phyloP scores from a whole-genome alignment of 2,329 filamentous ascomycete genomes.

The Zarea fungicola region DNA sequence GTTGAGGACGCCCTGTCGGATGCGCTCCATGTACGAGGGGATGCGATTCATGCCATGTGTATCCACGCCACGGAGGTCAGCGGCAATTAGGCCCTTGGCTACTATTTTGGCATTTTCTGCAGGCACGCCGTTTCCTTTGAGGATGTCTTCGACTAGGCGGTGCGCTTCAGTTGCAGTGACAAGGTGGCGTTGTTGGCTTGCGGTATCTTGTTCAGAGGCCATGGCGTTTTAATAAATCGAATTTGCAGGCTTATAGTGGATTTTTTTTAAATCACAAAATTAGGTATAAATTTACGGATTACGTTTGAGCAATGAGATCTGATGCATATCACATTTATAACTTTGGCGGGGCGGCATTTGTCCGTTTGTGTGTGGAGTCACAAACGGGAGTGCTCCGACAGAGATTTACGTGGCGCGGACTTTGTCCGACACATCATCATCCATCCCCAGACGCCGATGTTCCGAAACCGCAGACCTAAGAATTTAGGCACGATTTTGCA shows the following conservation, averaged over 20 bases:
- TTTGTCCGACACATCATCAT: neutral
- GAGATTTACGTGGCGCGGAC: neutral
- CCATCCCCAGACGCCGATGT: neutral
- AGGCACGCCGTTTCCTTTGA: conserved; percentile 57
- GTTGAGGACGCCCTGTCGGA: conserved; percentile 65
- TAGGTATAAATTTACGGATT: neutral
- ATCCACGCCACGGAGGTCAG: conserved; percentile 73
- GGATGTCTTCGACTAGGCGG: conserved; percentile 48
- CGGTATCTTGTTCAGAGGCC: conserved; percentile 12
- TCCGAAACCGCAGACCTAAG: neutral
- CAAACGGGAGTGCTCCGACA: neutral
- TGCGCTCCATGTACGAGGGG: conserved; percentile 69
- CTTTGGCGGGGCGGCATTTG: conserved; percentile 3
- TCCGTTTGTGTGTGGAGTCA: conserved; percentile 8
- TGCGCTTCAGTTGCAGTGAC: conserved; percentile 35
- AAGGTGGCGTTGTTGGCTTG: conserved; percentile 23
- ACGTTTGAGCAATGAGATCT: neutral
- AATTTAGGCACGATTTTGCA: too few species aligned
- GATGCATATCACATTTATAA: neutral
- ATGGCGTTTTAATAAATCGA: too few species aligned
- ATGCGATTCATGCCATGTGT: conserved; percentile 74
- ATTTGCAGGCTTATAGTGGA: too few species aligned
- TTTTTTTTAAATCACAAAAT: conserved; percentile 15
- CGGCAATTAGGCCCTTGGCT: conserved; percentile 64
- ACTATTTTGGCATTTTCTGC: conserved; percentile 54